phyloP scores from a whole-genome alignment of 768 basidiomycete species.

The Phanerochaete sordida region DNA sequence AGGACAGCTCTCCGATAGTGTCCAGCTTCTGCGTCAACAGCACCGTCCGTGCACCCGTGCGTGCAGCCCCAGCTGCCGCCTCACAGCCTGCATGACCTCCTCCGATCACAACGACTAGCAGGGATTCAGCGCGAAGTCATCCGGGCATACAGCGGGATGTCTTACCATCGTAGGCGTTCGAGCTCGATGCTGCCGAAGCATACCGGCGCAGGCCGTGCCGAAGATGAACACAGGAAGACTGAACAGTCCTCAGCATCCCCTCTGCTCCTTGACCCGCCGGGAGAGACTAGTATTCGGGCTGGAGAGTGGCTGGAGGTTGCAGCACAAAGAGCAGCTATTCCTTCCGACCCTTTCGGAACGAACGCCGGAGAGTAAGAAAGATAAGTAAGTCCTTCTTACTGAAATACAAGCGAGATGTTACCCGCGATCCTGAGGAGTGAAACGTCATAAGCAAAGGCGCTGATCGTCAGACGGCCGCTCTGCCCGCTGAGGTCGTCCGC shows the following conservation, averaged over 20 bases:
- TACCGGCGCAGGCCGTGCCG: conserved; percentile 3
- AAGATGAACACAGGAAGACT: background rate
- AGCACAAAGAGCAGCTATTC: too few relatives aligned
- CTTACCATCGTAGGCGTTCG: conserved; percentile 14
- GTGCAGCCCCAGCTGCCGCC: conserved; percentile 82
- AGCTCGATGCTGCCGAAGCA: conserved; percentile 10
- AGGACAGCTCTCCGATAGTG: conserved; percentile 82
- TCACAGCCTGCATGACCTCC: conserved; percentile 94
- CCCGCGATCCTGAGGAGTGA: too few relatives aligned
- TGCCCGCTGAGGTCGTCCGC: background rate
- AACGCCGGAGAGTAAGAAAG: background rate
- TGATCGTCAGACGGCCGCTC: background rate
- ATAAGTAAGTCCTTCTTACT: too few relatives aligned
- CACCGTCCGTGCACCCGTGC: conserved; percentile 77
- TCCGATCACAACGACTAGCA: conserved; percentile 77
- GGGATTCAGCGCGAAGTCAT: background rate
- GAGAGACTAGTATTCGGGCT: too few relatives aligned
- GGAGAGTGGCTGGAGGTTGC: too few relatives aligned
- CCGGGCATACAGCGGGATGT: background rate
- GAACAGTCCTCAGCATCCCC: background rate
- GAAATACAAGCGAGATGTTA: too few relatives aligned
- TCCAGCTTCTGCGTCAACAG: conserved; percentile 80
- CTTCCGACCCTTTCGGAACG: too few relatives aligned
- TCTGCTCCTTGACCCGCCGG: background rate
- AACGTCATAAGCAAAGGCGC: too few relatives aligned